Evolutionary conservation across 192 early-diverging fungal genomes (phyloP).

Genomic region (Backusella morwellensis): DNA sequence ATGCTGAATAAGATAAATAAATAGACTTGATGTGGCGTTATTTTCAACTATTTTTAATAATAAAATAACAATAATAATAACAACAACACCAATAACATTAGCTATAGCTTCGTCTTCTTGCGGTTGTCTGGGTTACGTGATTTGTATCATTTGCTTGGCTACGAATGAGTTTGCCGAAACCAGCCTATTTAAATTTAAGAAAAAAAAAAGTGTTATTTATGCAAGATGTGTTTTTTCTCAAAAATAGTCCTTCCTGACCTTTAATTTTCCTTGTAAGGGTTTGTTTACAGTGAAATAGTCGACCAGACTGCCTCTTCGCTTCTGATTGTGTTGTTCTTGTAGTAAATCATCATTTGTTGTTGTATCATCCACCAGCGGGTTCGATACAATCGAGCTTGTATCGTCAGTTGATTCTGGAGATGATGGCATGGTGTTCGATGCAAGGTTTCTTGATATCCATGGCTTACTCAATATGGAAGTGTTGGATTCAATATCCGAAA

Average conservation of each 20-base stretch:
- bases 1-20: not conserved
- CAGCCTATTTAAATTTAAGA: not conserved
- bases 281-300: slow-evolving; percentile 15
- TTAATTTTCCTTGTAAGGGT: slow-evolving; percentile 10
- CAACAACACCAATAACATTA: not conserved
- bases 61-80: not conserved
- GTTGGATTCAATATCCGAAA: slow-evolving; percentile 19
- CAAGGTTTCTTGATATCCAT: slow-evolving; percentile 10
- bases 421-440: not conserved
- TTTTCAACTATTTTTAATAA: too few relatives aligned
- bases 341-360: not conserved
- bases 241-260: not conserved
- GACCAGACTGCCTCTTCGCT: slow-evolving; percentile 6
- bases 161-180: not conserved
- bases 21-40: too few relatives aligned
- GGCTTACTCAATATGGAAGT: slow-evolving; percentile 15
- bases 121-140: not conserved
- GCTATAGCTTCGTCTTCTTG: not conserved
- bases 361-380: not conserved
- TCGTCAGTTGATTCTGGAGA: not conserved
- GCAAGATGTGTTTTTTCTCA: too few relatives aligned
- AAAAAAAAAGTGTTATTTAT: not conserved
- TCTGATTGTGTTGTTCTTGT: not conserved
- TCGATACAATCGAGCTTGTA: not conserved
- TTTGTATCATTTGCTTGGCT: not conserved